Evolutionary conservation across 805 yeast genomes (phyloP).

Genomic region (Candida sanyiensis): DNA sequence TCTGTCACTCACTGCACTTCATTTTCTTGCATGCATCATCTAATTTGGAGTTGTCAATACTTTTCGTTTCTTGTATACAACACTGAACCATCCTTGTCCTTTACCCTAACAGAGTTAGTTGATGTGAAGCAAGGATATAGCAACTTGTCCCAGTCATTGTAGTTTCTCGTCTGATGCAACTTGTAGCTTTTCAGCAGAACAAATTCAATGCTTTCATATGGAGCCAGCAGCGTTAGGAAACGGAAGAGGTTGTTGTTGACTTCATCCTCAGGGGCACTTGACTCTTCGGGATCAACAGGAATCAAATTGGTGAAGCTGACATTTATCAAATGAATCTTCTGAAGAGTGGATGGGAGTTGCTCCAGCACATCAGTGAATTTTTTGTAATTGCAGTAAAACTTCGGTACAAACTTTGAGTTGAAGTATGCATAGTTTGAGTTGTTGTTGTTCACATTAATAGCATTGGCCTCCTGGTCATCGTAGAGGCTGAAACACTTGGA

Average conservation of each 20-base stretch:
- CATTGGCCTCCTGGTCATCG: slow-evolving; percentile 14
- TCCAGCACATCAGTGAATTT: slow-evolving; percentile 19
- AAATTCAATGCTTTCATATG: slow-evolving; percentile 32
- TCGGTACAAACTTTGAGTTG: slow-evolving; percentile 26
- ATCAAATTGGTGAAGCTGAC: slow-evolving; percentile 24
- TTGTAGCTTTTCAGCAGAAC: slow-evolving; percentile 32
- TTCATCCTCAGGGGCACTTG: slow-evolving; percentile 23
- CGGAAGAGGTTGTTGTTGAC: slow-evolving; percentile 34
- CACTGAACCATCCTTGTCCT: slow-evolving; percentile 36
- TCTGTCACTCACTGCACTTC: background rate
- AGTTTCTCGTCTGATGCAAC: slow-evolving; percentile 33
- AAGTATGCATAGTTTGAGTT: slow-evolving; percentile 26
- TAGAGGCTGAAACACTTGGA: slow-evolving; percentile 38
- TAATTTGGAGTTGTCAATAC: slow-evolving; percentile 2
- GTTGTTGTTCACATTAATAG: slow-evolving; percentile 18
- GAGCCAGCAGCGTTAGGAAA: slow-evolving; percentile 28
- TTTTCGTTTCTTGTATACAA: slow-evolving; percentile 30
- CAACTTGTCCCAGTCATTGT: slow-evolving; percentile 34
- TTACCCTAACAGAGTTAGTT: slow-evolving; percentile 30
- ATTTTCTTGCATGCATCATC: background rate
- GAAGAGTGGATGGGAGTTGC: slow-evolving; percentile 15
- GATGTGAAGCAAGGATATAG: slow-evolving; percentile 31
- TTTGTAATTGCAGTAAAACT: slow-evolving; percentile 22
- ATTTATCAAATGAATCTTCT: slow-evolving; percentile 18
- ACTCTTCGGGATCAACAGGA: slow-evolving; percentile 24